A percentile compares a stretch with the other conserved stretches of the same genome.
Evolutionary conservation across 495 filamentous ascomycete species (phyloP).

Genomic region (Hypoxylon cercidicola): DNA sequence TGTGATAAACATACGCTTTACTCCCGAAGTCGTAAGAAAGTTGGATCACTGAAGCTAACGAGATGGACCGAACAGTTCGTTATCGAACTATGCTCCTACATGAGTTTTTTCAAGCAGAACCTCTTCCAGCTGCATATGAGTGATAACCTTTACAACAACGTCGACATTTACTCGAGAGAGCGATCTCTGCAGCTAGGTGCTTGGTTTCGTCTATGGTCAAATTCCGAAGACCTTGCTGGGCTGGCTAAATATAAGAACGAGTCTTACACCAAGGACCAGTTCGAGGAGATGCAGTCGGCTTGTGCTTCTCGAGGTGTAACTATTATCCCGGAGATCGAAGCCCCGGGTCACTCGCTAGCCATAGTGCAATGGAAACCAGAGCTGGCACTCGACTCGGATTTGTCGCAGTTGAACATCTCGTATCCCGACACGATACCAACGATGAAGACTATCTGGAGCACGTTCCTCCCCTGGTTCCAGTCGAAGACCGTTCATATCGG

Average conservation of each 20-base stretch:
- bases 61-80: constrained; percentile 49
- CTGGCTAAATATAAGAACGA: constrained; percentile 59
- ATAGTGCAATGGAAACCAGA: constrained; percentile 65
- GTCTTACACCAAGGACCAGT: constrained; percentile 57
- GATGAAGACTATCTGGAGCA: constrained; percentile 62
- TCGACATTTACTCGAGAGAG: constrained; percentile 50
- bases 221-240: constrained; percentile 50
- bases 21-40: neutral
- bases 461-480: constrained; percentile 63
- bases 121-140: constrained; percentile 64
- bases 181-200: constrained; percentile 55
- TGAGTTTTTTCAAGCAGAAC: constrained; percentile 67
- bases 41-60: neutral
- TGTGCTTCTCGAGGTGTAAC: constrained; percentile 62
- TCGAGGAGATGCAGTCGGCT: constrained; percentile 55
- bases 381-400: constrained; percentile 53
- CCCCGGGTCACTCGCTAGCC: constrained; percentile 61
- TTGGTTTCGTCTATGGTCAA: constrained; percentile 56
- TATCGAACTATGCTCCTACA: constrained; percentile 61
- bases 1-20: neutral
- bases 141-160: constrained; percentile 61
- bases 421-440: constrained; percentile 63
- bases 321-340: constrained; percentile 64
- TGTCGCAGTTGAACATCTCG: constrained; percentile 62
- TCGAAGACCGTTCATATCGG: constrained; percentile 64